These are phyloP conservation scores for Lachnum nothofagi DNA, from an alignment of 2,329 filamentous ascomycete species.

Conservation along the genomic window DNA sequence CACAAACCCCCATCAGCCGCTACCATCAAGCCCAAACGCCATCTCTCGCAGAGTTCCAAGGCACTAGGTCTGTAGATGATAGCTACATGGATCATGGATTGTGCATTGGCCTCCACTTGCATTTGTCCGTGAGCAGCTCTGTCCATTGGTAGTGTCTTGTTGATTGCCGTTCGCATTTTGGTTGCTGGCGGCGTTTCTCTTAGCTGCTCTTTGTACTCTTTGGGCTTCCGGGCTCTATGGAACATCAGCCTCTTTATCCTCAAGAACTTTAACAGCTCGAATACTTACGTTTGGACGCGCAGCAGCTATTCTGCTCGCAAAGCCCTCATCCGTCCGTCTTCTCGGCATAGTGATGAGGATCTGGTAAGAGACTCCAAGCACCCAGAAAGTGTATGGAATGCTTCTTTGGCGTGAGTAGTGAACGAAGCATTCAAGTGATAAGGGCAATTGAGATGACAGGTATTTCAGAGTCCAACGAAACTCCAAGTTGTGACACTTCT, in stretches of 20 bases:
- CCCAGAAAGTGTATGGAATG: background rate
- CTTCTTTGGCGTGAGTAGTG: background rate
- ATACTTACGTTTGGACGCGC: conserved; percentile 18
- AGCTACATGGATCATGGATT: background rate
- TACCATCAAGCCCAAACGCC: background rate
- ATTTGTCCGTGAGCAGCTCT: background rate
- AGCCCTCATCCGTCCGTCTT: conserved; percentile 14
- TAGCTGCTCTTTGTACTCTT: conserved; percentile 9
- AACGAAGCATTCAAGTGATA: background rate
- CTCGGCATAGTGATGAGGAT: conserved; percentile 11
- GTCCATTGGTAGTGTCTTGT: background rate
- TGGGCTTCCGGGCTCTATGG: background rate
- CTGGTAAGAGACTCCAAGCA: background rate
- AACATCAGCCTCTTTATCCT: background rate
- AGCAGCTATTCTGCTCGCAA: conserved; percentile 15
- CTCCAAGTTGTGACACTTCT: background rate
- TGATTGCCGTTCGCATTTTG: background rate
- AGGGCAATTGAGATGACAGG: background rate
- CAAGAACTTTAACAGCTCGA: background rate
- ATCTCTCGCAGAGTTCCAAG: background rate
- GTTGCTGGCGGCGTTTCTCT: conserved; percentile 9
- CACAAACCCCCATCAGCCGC: background rate
- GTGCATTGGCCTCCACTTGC: background rate
- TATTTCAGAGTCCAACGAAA: too few species aligned
- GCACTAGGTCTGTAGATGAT: background rate